Conservation (phyloP, 805 yeast species). For the Pichia heedii region DNA sequence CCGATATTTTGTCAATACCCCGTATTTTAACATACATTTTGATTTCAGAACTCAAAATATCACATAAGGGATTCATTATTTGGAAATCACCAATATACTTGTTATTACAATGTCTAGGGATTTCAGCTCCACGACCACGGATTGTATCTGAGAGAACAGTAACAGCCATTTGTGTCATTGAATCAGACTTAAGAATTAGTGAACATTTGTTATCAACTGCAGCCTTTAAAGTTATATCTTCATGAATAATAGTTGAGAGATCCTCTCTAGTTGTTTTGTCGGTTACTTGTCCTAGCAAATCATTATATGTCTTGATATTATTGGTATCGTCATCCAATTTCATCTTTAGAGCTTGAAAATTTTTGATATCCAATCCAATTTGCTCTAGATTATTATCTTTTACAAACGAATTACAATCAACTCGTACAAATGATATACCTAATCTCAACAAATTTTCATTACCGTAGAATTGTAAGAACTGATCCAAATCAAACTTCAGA, state of each 20-base stretch:
- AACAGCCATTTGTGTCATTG: conserved; percentile 78
- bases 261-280: conserved; percentile 63
- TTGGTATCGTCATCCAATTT: neutral
- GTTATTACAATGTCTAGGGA: conserved; percentile 30
- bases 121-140: conserved; percentile 73
- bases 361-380: conserved; percentile 26
- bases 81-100: conserved; percentile 23
- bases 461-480: conserved; percentile 13
- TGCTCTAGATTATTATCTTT: conserved; percentile 23
- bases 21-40: conserved; percentile 41
- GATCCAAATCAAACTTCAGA: neutral
- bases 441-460: conserved; percentile 15
- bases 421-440: conserved; percentile 31
- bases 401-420: conserved; percentile 35
- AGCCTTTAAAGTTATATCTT: conserved; percentile 36
- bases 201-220: conserved; percentile 39
- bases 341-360: conserved; percentile 16
- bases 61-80: conserved; percentile 64
- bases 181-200: conserved; percentile 65
- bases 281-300: conserved; percentile 32
- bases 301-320: conserved; percentile 16
- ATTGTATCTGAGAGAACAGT: conserved; percentile 71
- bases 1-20: conserved; percentile 29
- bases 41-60: conserved; percentile 62
- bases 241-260: conserved; percentile 37